These are phyloP conservation scores for Tuber calosporum DNA, from an alignment of 495 filamentous ascomycete species.

Conservation along the genomic window DNA sequence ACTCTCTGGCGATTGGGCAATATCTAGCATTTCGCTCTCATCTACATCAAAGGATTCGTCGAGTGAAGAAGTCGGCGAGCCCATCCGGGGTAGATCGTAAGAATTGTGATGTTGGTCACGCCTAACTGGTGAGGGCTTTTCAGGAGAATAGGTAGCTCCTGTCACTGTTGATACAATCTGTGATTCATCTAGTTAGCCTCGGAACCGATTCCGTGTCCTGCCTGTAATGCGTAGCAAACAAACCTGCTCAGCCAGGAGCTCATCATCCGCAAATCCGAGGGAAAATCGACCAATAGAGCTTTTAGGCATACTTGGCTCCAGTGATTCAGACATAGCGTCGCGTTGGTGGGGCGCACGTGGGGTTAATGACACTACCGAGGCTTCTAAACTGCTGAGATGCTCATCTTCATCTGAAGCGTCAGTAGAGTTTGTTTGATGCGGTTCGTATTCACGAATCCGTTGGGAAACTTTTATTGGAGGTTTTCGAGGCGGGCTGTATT, in stretches of 20 bases:
- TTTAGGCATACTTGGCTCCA: slow-evolving; percentile 6
- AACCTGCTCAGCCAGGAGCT: slow-evolving; percentile 38
- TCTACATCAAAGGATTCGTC: slow-evolving; percentile 30
- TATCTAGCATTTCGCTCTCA: slow-evolving; percentile 21
- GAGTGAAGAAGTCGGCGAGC: slow-evolving; percentile 1
- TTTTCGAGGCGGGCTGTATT: slow-evolving; percentile 10
- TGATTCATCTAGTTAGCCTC: slow-evolving; percentile 8
- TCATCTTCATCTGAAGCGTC: slow-evolving; percentile 17
- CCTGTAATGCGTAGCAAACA: slow-evolving; percentile 3
- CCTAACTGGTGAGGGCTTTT: slow-evolving; percentile 36
- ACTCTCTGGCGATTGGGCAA: slow-evolving; percentile 11
- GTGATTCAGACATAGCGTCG: slow-evolving; percentile 12
- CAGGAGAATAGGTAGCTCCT: slow-evolving; percentile 31
- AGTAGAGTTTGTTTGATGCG: slow-evolving; percentile 14
- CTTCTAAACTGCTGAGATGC: slow-evolving; percentile 19
- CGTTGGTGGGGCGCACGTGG: slow-evolving; percentile 9
- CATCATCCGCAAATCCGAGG: slow-evolving; percentile 30
- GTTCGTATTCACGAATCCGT: slow-evolving; percentile 22
- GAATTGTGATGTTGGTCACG: slow-evolving; percentile 9
- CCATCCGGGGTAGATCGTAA: slow-evolving; percentile 13
- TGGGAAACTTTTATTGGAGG: slow-evolving; percentile 24
- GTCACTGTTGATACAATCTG: slow-evolving; percentile 37
- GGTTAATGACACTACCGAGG: slow-evolving; percentile 17
- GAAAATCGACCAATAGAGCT: slow-evolving; percentile 10
- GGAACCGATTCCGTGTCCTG: background rate